Evolutionary conservation across 2,329 filamentous ascomycete genomes (phyloP), one percentile per base, ranked within the genome.

Genomic region (Annulohypoxylon truncatum): DNA sequence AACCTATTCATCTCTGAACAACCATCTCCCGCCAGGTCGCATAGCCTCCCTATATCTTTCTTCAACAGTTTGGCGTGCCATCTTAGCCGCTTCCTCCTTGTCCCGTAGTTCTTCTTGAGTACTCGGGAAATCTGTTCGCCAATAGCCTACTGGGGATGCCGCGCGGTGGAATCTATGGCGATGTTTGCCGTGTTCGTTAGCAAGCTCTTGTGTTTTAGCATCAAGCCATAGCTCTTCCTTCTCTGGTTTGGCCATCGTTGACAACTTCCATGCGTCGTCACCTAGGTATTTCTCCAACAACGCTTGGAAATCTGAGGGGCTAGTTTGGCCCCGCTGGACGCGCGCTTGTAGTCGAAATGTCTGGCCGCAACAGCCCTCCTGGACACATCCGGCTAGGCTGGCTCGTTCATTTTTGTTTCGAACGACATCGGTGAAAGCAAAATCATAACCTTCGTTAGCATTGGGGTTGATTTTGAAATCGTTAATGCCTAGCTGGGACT

Each of bases 121-220:
- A 24, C 82, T 89, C 1, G 95, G 94, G 76, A 99, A 97, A 71
- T 97, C 95, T 1, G 91, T 86, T 57, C 92, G 85, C 96, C 96
- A 99, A 76, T 93, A 98, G 0, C 94, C 94, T 1, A 93, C 93
- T 10, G 96, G 94, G 8, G 91, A 93, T 46, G 82, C 83, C 67
- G 87, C 85, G 53, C 93, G 86, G 64, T 90, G 87, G 77, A 91
- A 94, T 26, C 89, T 85, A 71, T 95, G 87, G 60, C 91, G 86
- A 78, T 97, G 94, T 75, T 85, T 93, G 4, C 94, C 94, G 76
- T 88, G 89, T 66, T 87, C 85, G 74, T 94, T 90, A 1, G 94
- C 91, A 68, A 96, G 81, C 51, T 90, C 83, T 74, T 88, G 87
- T 0, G 89, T 90, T 74, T 90, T 90, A 10, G 94, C 94, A 74